Base-by-base conservation (phyloP, 306 rosid species). In the Datisca glomerata region DNA sequence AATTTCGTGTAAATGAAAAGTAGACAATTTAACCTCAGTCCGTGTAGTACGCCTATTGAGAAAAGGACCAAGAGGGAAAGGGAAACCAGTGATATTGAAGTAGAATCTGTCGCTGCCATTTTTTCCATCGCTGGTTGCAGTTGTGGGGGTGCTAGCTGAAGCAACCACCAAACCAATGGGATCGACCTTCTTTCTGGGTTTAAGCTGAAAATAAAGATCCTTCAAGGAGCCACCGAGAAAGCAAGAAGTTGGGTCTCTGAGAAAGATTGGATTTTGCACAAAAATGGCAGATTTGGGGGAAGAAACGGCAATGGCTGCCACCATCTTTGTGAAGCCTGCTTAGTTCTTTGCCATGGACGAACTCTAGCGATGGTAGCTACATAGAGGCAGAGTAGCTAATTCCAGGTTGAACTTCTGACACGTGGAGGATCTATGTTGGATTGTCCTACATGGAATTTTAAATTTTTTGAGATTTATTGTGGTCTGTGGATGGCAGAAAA, bases 51-150 rank as follows among this genome's bases (percentile, higher is more conserved):
- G 54, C 22, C 98, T 69, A 20, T 78, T 75, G 47, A 89, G 92
- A 43, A 89, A 89, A 52, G 98, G 96, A 2, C 98, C 98, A 32
- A 89, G 77, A 33, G 98, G 98, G 59, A 89, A 89, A 51, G 98
- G 98, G 57, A 89, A 84, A 0, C 96, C 98, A 19, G 96, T 89
- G 70, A 89, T 50, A 50, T 89, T 89, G 79, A 80, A 84, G 79
- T 89, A 89, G 65, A 89, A 89, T 52, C 92, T 85, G 24, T 74
- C 85, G 24, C 69, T 57, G 9, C 40, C 44, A 20, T 45, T 71
- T 21, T 27, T 37, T 24, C 46, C 43, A n/a, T 57, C 47, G 46
- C 47, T 41, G 34, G 53, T 53, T 4, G 65, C 46, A 42, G 66
- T 19, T 24, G 51, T 22, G 36, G 49, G 20, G 17, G 61, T 28